Conservation (phyloP, 208 protist genomes). For the Crithidia brevicula region DNA sequence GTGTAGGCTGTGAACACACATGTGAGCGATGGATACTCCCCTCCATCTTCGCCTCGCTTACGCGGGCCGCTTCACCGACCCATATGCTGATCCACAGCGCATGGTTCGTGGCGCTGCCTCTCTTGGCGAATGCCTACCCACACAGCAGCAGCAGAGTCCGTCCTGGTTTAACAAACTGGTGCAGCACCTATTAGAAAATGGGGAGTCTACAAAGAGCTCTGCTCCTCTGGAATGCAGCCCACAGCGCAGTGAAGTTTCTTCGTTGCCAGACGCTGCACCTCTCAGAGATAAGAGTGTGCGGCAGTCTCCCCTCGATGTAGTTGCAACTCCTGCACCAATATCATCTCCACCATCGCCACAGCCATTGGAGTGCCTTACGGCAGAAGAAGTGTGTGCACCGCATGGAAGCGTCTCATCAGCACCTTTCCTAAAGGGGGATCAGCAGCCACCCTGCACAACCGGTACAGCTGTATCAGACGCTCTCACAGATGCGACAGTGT, state of each 20-base stretch:
- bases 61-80: slow-evolving; percentile 26
- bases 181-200: too few species aligned
- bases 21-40: slow-evolving; percentile 24
- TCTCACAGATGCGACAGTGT: neutral
- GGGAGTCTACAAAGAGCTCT: too few species aligned
- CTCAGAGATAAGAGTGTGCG: neutral
- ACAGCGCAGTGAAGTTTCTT: too few species aligned
- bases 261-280: neutral
- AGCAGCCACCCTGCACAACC: too few species aligned
- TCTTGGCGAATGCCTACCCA: neutral
- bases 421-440: too few species aligned
- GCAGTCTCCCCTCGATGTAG: neutral
- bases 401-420: neutral
- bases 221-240: too few species aligned
- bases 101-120: neutral
- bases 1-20: neutral
- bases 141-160: neutral
- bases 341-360: neutral
- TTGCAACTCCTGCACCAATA: neutral
- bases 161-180: slow-evolving; percentile 4
- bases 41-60: slow-evolving; percentile 50
- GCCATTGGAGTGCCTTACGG: neutral
- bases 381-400: neutral
- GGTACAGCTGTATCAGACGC: neutral
- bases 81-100: slow-evolving; percentile 18